Conservation (phyloP, 2,329 filamentous ascomycete genomes). For the Hirsutella thompsonii region DNA sequence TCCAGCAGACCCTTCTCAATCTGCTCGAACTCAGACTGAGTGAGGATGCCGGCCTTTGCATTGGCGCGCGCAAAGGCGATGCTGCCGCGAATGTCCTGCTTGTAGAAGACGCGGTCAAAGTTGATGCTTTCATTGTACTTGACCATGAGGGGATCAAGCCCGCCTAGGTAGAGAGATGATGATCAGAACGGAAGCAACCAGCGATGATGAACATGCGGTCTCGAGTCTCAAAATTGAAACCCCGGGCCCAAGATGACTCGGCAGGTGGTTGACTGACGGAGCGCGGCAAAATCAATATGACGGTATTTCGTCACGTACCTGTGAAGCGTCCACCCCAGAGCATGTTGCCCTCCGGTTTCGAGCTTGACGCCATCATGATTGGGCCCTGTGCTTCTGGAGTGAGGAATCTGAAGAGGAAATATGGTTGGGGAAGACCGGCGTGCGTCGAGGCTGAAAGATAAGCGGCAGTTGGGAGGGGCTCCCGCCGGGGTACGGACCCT, state of each 20-base stretch:
- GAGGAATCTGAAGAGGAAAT: too few species aligned
- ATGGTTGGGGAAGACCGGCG: too few species aligned
- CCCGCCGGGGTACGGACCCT: too few species aligned
- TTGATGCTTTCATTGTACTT: conserved; percentile 73
- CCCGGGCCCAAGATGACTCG: too few species aligned
- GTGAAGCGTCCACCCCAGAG: conserved; percentile 38
- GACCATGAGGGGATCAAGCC: conserved; percentile 74
- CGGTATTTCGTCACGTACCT: conserved; percentile 26
- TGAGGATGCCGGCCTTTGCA: conserved; percentile 60
- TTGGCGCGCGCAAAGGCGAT: conserved; percentile 78
- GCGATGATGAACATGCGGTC: too few species aligned
- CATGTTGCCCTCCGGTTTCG: conserved; percentile 17
- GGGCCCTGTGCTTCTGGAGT: background rate
- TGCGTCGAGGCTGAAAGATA: too few species aligned
- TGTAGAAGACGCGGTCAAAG: conserved; percentile 67
- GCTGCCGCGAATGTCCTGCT: conserved; percentile 66
- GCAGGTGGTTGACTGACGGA: too few species aligned
- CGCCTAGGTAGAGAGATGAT: conserved; percentile 37
- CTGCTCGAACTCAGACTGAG: conserved; percentile 55
- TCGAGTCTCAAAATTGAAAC: too few species aligned
- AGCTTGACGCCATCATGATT: conserved; percentile 13
- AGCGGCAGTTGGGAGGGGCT: too few species aligned
- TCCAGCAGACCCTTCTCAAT: conserved; percentile 59
- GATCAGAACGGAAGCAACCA: background rate
- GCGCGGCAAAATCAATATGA: too few species aligned